Conservation (phyloP, 805 yeast genomes). For the Blastobotrys terrestris region DNA sequence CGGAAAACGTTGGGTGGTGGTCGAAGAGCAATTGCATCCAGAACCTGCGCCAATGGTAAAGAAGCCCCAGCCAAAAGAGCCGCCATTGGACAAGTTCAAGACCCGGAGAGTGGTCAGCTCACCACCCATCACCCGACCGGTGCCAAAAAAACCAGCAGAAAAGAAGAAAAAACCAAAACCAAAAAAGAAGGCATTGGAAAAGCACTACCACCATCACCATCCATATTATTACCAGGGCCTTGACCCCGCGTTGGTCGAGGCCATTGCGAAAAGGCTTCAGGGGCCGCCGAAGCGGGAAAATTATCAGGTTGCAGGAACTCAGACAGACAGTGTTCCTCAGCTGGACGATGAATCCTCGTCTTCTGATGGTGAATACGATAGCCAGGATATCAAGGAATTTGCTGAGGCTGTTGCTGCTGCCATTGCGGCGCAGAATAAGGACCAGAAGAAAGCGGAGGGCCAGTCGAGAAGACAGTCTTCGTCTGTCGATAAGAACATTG, state of each 20-base stretch:
- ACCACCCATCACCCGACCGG: not conserved
- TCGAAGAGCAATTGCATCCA: constrained; percentile 25
- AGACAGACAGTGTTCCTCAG: not conserved
- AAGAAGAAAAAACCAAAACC: not conserved
- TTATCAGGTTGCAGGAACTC: not conserved
- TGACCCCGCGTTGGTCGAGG: constrained; percentile 1
- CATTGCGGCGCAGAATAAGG: not conserved
- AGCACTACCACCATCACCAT: constrained; percentile 4
- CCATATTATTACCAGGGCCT: constrained; percentile 2
- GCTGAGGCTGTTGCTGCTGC: not conserved
- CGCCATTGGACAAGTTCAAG: not conserved
- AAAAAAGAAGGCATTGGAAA: not conserved
- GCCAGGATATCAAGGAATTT: not conserved
- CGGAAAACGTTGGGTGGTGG: constrained; percentile 26
- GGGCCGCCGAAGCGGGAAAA: not conserved
- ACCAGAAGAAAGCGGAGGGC: too few species aligned
- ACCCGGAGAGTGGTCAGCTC: not conserved
- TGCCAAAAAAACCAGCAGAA: not conserved
- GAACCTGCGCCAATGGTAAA: constrained; percentile 15
- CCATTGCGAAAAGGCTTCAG: not conserved
- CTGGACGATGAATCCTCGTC: not conserved
- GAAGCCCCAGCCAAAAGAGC: constrained; percentile 1
- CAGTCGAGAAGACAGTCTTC: too few species aligned
- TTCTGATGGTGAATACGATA: not conserved
- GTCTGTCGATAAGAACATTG: not conserved